Evolutionary conservation across 495 filamentous ascomycete species (phyloP).

Genomic region (Sordaria brevicollis): DNA sequence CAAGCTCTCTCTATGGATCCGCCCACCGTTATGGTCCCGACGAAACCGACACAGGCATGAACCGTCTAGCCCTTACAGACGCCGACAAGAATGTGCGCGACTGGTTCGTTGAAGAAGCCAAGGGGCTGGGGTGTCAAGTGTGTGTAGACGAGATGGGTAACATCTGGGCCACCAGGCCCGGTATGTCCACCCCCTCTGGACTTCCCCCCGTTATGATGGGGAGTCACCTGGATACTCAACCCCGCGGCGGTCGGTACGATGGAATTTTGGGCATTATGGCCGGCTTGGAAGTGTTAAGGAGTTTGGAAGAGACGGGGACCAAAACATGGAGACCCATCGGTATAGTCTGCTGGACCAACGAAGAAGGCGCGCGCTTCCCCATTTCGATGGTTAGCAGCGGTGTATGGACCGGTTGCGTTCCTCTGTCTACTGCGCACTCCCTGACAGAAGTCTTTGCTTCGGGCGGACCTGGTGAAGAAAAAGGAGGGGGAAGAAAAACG

Average conservation of each 20-base stretch:
- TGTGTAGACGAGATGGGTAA: conserved; percentile 47
- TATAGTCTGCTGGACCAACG: conserved; percentile 77
- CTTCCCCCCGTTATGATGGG: conserved; percentile 53
- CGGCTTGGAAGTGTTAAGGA: conserved; percentile 60
- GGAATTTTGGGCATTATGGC: conserved; percentile 67
- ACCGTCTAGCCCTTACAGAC: conserved; percentile 53
- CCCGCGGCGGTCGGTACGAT: conserved; percentile 65
- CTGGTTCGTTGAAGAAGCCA: conserved; percentile 63
- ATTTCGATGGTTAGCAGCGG: conserved; percentile 67
- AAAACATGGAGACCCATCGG: conserved; percentile 62
- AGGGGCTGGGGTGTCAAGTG: conserved; percentile 49
- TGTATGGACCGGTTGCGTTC: conserved; percentile 62
- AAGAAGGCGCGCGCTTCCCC: conserved; percentile 74
- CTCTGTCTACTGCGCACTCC: conserved; percentile 49
- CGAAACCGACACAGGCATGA: conserved; percentile 37
- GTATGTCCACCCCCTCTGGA: conserved; percentile 18
- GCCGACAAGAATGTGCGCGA: conserved; percentile 61
- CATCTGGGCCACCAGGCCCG: conserved; percentile 62
- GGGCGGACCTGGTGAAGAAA: too few relatives aligned
- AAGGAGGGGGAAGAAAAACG: conserved; percentile 39
- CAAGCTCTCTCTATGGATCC: conserved; percentile 42
- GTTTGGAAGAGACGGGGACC: conserved; percentile 57
- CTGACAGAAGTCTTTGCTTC: conserved; percentile 44
- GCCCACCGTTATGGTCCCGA: conserved; percentile 5
- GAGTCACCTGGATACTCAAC: conserved; percentile 71